Conservation (phyloP, 257 asterid species). For the Solanum corneliomulleri region DNA sequence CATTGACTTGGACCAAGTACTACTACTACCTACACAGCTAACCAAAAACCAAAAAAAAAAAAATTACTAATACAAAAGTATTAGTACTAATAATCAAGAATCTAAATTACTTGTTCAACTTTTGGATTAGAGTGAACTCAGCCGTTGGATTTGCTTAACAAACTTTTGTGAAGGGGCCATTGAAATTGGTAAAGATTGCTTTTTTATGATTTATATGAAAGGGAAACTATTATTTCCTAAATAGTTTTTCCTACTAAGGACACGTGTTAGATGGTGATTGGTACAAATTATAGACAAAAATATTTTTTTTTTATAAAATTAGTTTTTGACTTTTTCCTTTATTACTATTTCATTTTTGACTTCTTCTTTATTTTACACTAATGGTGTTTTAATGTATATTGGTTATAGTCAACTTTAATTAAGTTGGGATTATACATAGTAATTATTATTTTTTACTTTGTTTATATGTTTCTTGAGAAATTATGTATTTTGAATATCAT, state of each 20-base stretch:
- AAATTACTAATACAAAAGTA: neutral
- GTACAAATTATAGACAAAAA: neutral
- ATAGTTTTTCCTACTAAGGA: neutral
- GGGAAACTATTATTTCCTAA: neutral
- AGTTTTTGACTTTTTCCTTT: neutral
- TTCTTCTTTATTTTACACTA: neutral
- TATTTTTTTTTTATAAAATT: neutral
- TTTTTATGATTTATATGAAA: neutral
- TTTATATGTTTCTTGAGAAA: neutral
- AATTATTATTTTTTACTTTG: neutral
- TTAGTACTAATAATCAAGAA: neutral
- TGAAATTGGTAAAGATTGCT: neutral
- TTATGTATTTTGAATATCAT: neutral
- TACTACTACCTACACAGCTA: neutral
- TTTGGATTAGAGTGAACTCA: neutral
- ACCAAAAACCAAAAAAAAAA: neutral
- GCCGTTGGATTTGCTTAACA: neutral
- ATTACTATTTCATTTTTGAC: neutral
- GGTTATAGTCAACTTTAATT: neutral
- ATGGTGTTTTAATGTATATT: neutral
- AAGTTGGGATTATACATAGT: neutral
- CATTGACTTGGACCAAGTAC: constrained; percentile 43
- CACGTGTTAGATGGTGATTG: neutral
- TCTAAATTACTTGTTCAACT: neutral
- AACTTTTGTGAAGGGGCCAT: neutral